These are phyloP conservation scores for Fraxinus excelsior DNA, from an alignment of 257 asterid genomes.

Conservation along the genomic window DNA sequence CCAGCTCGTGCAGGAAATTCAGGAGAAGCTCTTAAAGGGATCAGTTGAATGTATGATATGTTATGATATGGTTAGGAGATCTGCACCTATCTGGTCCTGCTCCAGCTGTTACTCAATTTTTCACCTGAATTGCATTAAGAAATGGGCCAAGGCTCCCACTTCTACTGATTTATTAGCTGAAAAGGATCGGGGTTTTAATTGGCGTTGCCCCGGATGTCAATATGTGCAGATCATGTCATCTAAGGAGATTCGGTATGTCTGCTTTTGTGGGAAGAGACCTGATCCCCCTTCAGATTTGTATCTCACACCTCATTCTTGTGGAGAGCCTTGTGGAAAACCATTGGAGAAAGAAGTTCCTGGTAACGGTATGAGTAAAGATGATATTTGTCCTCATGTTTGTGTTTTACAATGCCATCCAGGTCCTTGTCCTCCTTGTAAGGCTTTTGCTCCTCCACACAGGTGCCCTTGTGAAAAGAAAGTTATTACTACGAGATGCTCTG, in stretches of 20 bases:
- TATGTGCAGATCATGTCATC: constrained; percentile 84
- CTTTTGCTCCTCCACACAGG: constrained; percentile 83
- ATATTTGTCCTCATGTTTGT: constrained; percentile 88
- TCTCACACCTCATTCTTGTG: constrained; percentile 98
- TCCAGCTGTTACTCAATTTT: constrained; percentile 90
- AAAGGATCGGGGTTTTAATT: constrained; percentile 81
- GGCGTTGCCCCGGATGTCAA: constrained; percentile 99
- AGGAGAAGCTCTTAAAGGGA: constrained; percentile 83
- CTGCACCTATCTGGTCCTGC: constrained; percentile 93
- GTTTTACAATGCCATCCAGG: constrained; percentile 99
- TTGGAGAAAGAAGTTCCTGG: constrained; percentile 77
- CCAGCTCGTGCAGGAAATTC: constrained; percentile 90
- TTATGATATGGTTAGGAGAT: constrained; percentile 92
- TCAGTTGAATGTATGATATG: constrained; percentile 98
- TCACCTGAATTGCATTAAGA: constrained; percentile 82
- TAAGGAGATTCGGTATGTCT: constrained; percentile 75
- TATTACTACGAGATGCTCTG: constrained; percentile 89
- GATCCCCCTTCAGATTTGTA: constrained; percentile 94
- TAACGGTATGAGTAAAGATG: constrained; percentile 59
- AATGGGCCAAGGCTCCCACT: constrained; percentile 99
- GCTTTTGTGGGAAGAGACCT: constrained; percentile 88
- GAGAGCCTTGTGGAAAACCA: constrained; percentile 89
- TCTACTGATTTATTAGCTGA: constrained; percentile 79
- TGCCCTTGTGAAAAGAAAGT: constrained; percentile 96
- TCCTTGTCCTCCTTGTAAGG: constrained; percentile 98